phyloP scores from a whole-genome alignment of 768 basidiomycete species.

The Mycena sanguinolenta region DNA sequence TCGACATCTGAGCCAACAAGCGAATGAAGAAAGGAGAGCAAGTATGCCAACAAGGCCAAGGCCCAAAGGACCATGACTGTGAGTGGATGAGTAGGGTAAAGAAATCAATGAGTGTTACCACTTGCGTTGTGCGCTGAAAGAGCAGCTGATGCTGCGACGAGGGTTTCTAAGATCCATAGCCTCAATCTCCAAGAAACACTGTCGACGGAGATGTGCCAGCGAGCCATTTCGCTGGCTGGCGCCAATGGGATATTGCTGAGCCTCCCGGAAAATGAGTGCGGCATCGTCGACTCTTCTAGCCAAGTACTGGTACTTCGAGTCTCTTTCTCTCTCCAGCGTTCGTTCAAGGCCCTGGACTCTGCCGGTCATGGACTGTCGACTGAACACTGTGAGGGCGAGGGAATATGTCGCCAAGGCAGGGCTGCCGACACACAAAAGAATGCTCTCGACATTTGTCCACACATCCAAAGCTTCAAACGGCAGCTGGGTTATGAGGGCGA shows the following conservation, averaged over 20 bases:
- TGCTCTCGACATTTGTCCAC: slow-evolving; percentile 28
- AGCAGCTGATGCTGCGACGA: slow-evolving; percentile 21
- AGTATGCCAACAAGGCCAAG: slow-evolving; percentile 30
- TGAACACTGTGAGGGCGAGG: slow-evolving; percentile 31
- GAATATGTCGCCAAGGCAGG: slow-evolving; percentile 34
- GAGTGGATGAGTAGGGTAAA: not conserved
- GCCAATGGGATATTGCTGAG: slow-evolving; percentile 32
- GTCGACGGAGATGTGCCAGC: slow-evolving; percentile 18
- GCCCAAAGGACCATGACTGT: slow-evolving; percentile 20
- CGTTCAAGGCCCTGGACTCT: slow-evolving; percentile 17
- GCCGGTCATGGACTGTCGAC: slow-evolving; percentile 22
- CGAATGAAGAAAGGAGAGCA: slow-evolving; percentile 23
- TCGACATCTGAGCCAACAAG: slow-evolving; percentile 24
- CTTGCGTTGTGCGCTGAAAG: slow-evolving; percentile 32
- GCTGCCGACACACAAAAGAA: slow-evolving; percentile 26
- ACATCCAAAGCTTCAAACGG: slow-evolving; percentile 33
- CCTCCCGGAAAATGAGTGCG: slow-evolving; percentile 25
- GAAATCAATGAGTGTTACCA: not conserved
- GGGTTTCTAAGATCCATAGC: slow-evolving; percentile 29
- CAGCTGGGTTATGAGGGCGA: slow-evolving; percentile 36
- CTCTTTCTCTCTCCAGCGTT: slow-evolving; percentile 7
- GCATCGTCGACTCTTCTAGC: slow-evolving; percentile 12
- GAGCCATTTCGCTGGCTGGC: slow-evolving; percentile 28
- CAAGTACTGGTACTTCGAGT: slow-evolving; percentile 6
- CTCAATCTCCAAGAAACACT: slow-evolving; percentile 26